A percentile compares a stretch with the other conserved stretches of the same genome.
Conservation (phyloP, 768 basidiomycete genomes). For the Hortiboletus campestris region DNA sequence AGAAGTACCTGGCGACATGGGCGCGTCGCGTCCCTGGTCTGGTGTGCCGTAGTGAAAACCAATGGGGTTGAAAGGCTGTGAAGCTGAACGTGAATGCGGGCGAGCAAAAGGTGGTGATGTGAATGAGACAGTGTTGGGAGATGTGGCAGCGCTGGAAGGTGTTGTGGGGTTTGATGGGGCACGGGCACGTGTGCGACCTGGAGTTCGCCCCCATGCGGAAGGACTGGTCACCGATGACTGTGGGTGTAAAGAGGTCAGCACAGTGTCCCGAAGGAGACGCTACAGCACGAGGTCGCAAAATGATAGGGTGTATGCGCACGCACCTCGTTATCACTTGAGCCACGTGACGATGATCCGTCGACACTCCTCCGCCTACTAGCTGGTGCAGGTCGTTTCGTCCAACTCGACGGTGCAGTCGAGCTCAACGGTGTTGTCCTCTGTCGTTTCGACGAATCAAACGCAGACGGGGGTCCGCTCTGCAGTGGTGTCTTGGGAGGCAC, state of each 20-base stretch:
- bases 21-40: conserved; percentile 32
- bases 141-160: conserved; percentile 34
- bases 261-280: not conserved
- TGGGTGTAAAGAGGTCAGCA: conserved; percentile 7
- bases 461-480: conserved; percentile 44
- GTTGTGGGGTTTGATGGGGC: conserved; percentile 70
- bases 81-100: conserved; percentile 64
- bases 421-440: conserved; percentile 69
- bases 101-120: conserved; percentile 51
- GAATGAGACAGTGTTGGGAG: conserved; percentile 41
- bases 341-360: conserved; percentile 49
- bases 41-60: conserved; percentile 45
- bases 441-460: conserved; percentile 66
- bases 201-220: conserved; percentile 41
- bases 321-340: conserved; percentile 74
- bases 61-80: conserved; percentile 42
- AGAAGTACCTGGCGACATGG: conserved; percentile 35
- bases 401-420: conserved; percentile 67
- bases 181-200: conserved; percentile 58
- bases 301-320: conserved; percentile 16
- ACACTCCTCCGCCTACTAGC: conserved; percentile 70
- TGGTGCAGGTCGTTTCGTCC: conserved; percentile 67
- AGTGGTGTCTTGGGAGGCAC: conserved; percentile 53
- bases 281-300: not conserved
- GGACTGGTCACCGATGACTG: conserved; percentile 41